These are phyloP conservation scores for Salix brachista DNA, from an alignment of 345 rosid species.

Conservation along the genomic window DNA sequence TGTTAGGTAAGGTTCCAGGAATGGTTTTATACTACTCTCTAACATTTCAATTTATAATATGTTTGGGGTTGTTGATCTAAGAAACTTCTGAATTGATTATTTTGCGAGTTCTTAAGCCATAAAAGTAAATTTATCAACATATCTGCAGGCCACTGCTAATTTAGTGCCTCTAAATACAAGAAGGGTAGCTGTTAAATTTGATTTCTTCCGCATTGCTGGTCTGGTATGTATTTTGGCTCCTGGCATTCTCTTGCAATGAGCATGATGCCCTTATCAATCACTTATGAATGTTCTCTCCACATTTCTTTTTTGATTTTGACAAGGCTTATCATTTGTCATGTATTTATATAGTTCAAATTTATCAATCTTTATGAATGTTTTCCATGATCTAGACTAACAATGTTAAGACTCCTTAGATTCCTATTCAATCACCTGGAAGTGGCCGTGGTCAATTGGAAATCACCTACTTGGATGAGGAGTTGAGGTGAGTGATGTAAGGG, in stretches of 20 bases:
- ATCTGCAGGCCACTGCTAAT: conserved; percentile 37
- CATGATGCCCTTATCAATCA: too few relatives aligned
- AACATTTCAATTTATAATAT: too few relatives aligned
- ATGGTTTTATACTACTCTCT: too few relatives aligned
- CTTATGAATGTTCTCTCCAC: too few relatives aligned
- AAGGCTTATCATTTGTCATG: too few relatives aligned
- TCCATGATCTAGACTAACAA: not conserved
- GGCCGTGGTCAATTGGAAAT: conserved; percentile 47
- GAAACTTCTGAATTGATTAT: too few relatives aligned
- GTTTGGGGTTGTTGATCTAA: too few relatives aligned
- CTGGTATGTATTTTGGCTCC: conserved; percentile 17
- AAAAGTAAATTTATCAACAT: not conserved
- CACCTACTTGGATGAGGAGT: conserved; percentile 42
- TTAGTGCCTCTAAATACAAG: conserved; percentile 38
- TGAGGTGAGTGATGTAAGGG: conserved; percentile 22
- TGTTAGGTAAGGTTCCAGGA: too few relatives aligned
- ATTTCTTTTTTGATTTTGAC: not conserved
- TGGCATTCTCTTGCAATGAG: not conserved
- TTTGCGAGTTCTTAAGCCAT: not conserved
- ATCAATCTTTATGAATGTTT: not conserved
- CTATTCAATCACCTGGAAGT: conserved; percentile 35
- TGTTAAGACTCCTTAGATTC: conserved; percentile 18
- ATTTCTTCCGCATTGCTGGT: conserved; percentile 37
- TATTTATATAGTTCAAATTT: not conserved
- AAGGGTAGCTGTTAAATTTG: conserved; percentile 49